Evolutionary conservation across 2,329 filamentous ascomycete genomes (phyloP).

Genomic region (Dothiorella sarmentorum): DNA sequence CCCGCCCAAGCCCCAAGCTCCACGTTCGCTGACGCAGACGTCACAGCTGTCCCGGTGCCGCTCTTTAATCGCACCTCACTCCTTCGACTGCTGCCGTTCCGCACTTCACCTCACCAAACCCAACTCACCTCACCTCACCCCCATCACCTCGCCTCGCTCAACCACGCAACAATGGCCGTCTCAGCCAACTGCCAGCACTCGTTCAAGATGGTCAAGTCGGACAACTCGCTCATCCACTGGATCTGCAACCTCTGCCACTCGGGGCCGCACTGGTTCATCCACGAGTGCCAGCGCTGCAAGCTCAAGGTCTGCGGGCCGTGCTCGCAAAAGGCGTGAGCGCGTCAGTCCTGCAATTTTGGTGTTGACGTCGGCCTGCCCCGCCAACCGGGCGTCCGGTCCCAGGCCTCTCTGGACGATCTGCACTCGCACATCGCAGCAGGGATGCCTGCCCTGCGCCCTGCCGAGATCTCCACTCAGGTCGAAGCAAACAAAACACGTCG

Average conservation of each 20-base stretch:
- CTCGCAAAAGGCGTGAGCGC: slow-evolving; percentile 40
- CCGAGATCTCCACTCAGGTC: slow-evolving; percentile 8
- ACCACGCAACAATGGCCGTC: slow-evolving; percentile 41
- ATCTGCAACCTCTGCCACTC: slow-evolving; percentile 52
- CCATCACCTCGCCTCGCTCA: too few relatives aligned
- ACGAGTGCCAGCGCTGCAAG: slow-evolving; percentile 50
- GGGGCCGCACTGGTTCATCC: slow-evolving; percentile 51
- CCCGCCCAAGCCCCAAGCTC: not conserved
- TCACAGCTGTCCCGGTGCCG: not conserved
- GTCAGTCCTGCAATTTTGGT: slow-evolving; percentile 15
- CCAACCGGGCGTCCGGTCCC: slow-evolving; percentile 10
- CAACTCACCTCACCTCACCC: not conserved
- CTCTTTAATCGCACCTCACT: not conserved
- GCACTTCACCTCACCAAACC: not conserved
- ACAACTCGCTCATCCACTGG: slow-evolving; percentile 51
- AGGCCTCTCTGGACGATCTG: slow-evolving; percentile 15
- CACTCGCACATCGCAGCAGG: slow-evolving; percentile 12
- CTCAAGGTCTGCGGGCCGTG: slow-evolving; percentile 50
- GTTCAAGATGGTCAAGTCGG: slow-evolving; percentile 52
- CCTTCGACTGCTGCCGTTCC: not conserved
- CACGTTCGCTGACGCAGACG: slow-evolving; percentile 3
- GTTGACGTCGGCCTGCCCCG: slow-evolving; percentile 16
- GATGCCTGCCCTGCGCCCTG: not conserved
- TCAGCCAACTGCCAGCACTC: slow-evolving; percentile 47
- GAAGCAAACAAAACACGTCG: slow-evolving; percentile 1